A percentile compares a stretch with the other conserved stretches of the same genome.
These are phyloP conservation scores for Hygrophorus pudorinus DNA, from an alignment of 768 basidiomycete genomes.

Conservation along the genomic window DNA sequence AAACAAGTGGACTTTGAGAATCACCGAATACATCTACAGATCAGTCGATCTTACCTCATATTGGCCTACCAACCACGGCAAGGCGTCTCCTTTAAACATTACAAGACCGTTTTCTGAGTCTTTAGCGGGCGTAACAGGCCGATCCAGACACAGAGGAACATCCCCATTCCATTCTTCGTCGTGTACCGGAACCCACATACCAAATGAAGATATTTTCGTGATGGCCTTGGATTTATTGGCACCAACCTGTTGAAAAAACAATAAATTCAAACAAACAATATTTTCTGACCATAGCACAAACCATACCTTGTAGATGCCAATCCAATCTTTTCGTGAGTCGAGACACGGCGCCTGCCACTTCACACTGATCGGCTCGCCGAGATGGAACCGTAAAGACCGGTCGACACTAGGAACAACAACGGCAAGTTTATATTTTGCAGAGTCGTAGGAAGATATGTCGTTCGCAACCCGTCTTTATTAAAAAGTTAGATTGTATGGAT, in stretches of 20 bases:
- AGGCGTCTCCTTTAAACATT: slow-evolving; percentile 64
- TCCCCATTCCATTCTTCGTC: slow-evolving; percentile 93
- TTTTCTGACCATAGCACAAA: background rate
- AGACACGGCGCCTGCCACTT: slow-evolving; percentile 79
- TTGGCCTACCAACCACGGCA: slow-evolving; percentile 79
- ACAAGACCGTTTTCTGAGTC: slow-evolving; percentile 53
- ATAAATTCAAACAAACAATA: slow-evolving; percentile 1
- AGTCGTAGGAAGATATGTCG: slow-evolving; percentile 74
- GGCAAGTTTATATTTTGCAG: slow-evolving; percentile 68
- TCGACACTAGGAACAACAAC: slow-evolving; percentile 41
- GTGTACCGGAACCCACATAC: slow-evolving; percentile 90
- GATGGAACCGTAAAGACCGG: slow-evolving; percentile 58
- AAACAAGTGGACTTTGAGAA: background rate
- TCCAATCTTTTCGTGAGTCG: slow-evolving; percentile 93
- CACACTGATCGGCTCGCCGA: slow-evolving; percentile 84
- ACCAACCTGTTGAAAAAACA: slow-evolving; percentile 45
- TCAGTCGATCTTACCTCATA: slow-evolving; percentile 59
- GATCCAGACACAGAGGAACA: slow-evolving; percentile 41
- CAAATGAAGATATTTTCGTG: slow-evolving; percentile 76
- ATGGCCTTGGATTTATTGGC: slow-evolving; percentile 79
- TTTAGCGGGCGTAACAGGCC: slow-evolving; percentile 23
- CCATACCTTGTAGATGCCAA: slow-evolving; percentile 79
- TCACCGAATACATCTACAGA: background rate
- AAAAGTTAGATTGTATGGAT: background rate
- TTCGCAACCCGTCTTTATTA: slow-evolving; percentile 62